Base-by-base conservation (phyloP, 106 monocot species). In the Iris macrosiphon region DNA sequence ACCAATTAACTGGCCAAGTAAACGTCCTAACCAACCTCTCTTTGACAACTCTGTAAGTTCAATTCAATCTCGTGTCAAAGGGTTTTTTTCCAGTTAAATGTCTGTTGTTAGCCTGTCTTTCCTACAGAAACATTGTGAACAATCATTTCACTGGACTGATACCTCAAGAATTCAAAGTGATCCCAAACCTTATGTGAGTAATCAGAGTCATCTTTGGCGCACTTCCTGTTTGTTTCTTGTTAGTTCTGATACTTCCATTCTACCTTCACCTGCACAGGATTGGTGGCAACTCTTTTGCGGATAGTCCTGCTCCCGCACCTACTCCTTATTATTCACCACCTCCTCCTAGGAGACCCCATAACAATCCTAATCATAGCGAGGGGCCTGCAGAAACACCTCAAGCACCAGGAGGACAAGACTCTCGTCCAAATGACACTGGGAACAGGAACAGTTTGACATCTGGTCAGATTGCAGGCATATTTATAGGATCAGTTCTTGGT, bases 131-230 rank as follows among this genome's bases (percentile, higher is more conserved):
- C 53, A 88, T 93, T 59, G 81, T 78, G 37, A 81, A 93, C 48
- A 93, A 93, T 59, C 71, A 80, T 68, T 93, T 93, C 60, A 72
- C 33, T 64, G 87, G 87, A 32, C 77, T 83, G 83, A 84, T 93
- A 49, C 93, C 94, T 4, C 62, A 75, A 51, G 74, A 71, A 45
- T 82, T 95, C 58, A 72, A 60, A 51, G 57, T 68, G 25, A 95
- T 95, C 71, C 73, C 76, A 50, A 74, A 82, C 55, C 72, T 94
- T 6, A 33, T 38, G 93, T 94, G 45, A 73, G 84, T 73, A 35
- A 15, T n/a, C n/a, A n/a, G n/a, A n/a, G 46, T 9, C 31, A 54
- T 12, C 7, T 15, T 40, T n/a, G n/a, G 2, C 23, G 11, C 21
- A 34, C 55, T 10, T 13, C 57, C n/a, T 40, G 31, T 39, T 24